Percentiles rank a stretch among this genome's conserved stretches.
Conservation (phyloP, 2,329 filamentous ascomycete genomes). For the Colletotrichum liriopes region DNA sequence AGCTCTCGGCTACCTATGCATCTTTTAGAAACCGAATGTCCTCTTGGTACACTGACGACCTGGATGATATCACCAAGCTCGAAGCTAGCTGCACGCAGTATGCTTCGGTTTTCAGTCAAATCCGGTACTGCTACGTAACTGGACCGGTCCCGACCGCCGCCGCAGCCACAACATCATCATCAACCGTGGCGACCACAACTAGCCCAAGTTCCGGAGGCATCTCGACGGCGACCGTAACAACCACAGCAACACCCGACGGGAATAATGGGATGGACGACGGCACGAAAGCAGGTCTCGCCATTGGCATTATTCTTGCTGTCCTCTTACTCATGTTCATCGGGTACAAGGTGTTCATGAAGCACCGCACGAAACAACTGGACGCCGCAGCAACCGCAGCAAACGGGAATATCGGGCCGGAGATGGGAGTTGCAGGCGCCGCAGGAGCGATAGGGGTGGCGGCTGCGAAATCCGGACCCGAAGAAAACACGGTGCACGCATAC, state of each 20-base stretch:
- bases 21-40: constrained; percentile 32
- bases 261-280: constrained; percentile 23
- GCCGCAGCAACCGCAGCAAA: background rate
- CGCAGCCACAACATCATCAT: background rate
- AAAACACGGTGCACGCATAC: constrained; percentile 16
- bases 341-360: constrained; percentile 26
- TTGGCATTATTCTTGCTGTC: constrained; percentile 24
- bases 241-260: constrained; percentile 15
- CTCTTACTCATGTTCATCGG: constrained; percentile 26
- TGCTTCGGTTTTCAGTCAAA: constrained; percentile 9
- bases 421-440: constrained; percentile 6
- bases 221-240: constrained; percentile 14
- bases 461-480: background rate
- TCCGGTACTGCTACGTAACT: constrained; percentile 38
- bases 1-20: constrained; percentile 29
- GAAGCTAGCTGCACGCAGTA: constrained; percentile 38
- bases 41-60: constrained; percentile 37
- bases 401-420: constrained; percentile 7
- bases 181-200: background rate
- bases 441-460: constrained; percentile 6
- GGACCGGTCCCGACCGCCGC: constrained; percentile 18
- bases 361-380: constrained; percentile 14
- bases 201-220: constrained; percentile 7
- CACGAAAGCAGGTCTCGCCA: constrained; percentile 36
- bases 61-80: constrained; percentile 36